These are phyloP conservation scores for Neonectria magnoliae DNA, from an alignment of 2,329 filamentous ascomycete species.

Conservation along the genomic window DNA sequence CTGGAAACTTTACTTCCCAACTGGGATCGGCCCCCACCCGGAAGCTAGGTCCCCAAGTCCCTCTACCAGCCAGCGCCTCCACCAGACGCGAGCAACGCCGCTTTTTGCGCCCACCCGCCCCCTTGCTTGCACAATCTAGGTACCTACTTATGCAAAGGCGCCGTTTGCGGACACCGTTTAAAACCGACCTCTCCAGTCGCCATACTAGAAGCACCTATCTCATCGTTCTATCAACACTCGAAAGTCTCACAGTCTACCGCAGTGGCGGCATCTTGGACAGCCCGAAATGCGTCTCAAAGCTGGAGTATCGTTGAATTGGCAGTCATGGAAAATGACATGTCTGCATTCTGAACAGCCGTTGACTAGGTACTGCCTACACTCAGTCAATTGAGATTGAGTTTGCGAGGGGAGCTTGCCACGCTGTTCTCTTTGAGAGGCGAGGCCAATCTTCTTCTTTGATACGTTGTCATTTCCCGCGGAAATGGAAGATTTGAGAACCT, in stretches of 20 bases:
- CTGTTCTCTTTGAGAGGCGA: not conserved
- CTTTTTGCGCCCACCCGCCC: not conserved
- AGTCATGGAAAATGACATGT: not conserved
- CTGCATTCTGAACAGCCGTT: not conserved
- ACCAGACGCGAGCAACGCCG: slow-evolving; percentile 13
- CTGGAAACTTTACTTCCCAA: slow-evolving; percentile 10
- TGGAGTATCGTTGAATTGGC: not conserved
- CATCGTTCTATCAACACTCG: not conserved
- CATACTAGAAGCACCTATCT: not conserved
- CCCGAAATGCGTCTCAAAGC: not conserved
- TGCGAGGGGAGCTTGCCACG: not conserved
- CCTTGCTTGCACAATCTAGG: not conserved
- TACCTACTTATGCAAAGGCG: not conserved
- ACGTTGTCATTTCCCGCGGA: no score
- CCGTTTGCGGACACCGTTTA: not conserved
- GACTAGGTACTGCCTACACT: not conserved
- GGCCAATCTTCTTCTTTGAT: no score
- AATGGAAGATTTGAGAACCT: not conserved
- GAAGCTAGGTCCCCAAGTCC: slow-evolving; percentile 6
- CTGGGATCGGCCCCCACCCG: slow-evolving; percentile 4
- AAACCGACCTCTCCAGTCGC: not conserved
- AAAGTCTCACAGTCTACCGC: not conserved
- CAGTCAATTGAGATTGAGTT: not conserved
- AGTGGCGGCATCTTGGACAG: not conserved
- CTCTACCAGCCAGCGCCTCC: not conserved